Evolutionary conservation across 1,139 yeast genomes (phyloP).

Genomic region (Sugiyamaella pinicola): DNA sequence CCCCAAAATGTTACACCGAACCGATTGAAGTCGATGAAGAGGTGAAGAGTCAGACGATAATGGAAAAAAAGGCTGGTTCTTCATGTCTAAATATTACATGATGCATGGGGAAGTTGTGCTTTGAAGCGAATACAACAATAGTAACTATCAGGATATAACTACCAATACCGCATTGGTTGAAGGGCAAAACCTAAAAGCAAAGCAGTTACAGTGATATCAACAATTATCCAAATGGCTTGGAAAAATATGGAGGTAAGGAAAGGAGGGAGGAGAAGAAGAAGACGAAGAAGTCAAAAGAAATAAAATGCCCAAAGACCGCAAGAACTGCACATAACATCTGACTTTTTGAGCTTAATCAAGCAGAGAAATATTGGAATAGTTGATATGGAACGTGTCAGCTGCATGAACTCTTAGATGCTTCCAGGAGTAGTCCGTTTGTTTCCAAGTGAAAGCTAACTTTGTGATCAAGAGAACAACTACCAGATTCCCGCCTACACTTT

Average conservation of each 20-base stretch:
- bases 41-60: not conserved
- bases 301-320: not conserved
- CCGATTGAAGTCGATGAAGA: not conserved
- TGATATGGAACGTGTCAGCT: slow-evolving; percentile 13
- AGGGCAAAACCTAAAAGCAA: not conserved
- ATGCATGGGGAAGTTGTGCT: slow-evolving; percentile 9
- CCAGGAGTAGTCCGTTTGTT: not conserved
- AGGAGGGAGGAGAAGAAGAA: not conserved
- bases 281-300: not conserved
- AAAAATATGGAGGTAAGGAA: not conserved
- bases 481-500: not conserved
- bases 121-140: slow-evolving; percentile 1
- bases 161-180: slow-evolving; percentile 5
- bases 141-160: not conserved
- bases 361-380: not conserved
- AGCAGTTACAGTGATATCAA: not conserved
- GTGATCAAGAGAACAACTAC: not conserved
- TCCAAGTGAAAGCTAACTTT: not conserved
- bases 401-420: slow-evolving; percentile 1
- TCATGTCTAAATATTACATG: slow-evolving; percentile 5
- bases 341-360: slow-evolving; percentile 1
- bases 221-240: not conserved
- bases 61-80: slow-evolving; percentile 8
- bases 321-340: slow-evolving; percentile 5
- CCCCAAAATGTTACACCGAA: not conserved